phyloP scores from a whole-genome alignment of 2,329 filamentous ascomycete genomes.

The Bipolaris cookei region DNA sequence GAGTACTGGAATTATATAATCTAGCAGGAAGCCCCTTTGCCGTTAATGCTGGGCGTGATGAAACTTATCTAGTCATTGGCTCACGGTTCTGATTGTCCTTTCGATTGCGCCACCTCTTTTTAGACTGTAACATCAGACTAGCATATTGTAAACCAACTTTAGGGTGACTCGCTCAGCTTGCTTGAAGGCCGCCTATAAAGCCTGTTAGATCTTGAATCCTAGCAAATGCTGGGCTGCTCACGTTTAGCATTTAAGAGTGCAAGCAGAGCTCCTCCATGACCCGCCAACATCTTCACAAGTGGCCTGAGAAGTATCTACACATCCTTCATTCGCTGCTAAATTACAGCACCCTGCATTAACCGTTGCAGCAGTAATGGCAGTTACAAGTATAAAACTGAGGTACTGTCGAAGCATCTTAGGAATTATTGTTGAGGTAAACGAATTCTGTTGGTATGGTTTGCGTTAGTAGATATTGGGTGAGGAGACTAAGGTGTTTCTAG shows the following conservation, averaged over 20 bases:
- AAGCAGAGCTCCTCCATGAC: background rate
- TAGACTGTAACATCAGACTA: background rate
- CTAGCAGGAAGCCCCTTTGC: too few relatives aligned
- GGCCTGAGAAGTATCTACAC: background rate
- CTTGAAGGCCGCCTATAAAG: background rate
- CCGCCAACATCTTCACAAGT: background rate
- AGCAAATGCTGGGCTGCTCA: slow-evolving; percentile 1
- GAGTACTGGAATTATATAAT: too few relatives aligned
- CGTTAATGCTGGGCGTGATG: too few relatives aligned
- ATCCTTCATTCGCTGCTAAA: background rate
- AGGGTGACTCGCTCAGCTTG: slow-evolving; percentile 3
- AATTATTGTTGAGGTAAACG: background rate
- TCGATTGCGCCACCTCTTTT: background rate
- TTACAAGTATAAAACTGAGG: slow-evolving; percentile 1
- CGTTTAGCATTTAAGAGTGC: slow-evolving; percentile 5
- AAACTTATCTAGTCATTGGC: too few relatives aligned
- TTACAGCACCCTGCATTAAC: slow-evolving; percentile 1
- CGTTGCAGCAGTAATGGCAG: background rate
- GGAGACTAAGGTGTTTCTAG: background rate
- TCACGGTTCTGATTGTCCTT: background rate
- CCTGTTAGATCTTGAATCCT: slow-evolving; percentile 1
- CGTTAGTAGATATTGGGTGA: background rate
- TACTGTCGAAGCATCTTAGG: slow-evolving; percentile 3
- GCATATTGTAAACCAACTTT: slow-evolving; percentile 1
- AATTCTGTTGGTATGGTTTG: slow-evolving; percentile 1